A percentile compares a stretch with the other conserved stretches of the same genome.
These are phyloP conservation scores for Colletotrichum ledebouriae DNA, from an alignment of 2,329 filamentous ascomycete genomes.

Conservation along the genomic window DNA sequence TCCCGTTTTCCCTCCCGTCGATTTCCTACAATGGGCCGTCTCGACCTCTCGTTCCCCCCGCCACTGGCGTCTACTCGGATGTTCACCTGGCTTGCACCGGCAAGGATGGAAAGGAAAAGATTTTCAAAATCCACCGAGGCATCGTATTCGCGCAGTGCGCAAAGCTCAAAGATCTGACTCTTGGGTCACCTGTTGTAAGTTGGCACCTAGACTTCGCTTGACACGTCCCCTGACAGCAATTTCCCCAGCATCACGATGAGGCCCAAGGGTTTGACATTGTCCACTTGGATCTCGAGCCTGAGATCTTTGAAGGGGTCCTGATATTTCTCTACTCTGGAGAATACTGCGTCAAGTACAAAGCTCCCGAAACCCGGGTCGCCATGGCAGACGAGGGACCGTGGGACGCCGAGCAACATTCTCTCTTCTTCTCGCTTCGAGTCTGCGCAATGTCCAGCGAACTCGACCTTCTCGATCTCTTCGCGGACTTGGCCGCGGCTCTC, in stretches of 20 bases:
- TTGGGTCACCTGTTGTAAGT: slow-evolving; percentile 12
- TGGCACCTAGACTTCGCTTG: not conserved
- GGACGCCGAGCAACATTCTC: not conserved
- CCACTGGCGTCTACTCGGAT: not conserved
- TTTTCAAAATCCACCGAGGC: slow-evolving; percentile 7
- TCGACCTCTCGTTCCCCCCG: slow-evolving; percentile 9
- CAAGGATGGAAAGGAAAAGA: not conserved
- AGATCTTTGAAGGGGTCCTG: slow-evolving; percentile 2
- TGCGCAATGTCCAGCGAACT: slow-evolving; percentile 13
- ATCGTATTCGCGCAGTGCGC: slow-evolving; percentile 20
- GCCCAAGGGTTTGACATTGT: slow-evolving; percentile 1
- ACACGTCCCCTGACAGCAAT: not conserved
- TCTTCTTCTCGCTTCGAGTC: slow-evolving; percentile 20
- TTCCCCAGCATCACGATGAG: not conserved
- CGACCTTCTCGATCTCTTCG: not conserved
- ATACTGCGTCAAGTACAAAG: slow-evolving; percentile 9
- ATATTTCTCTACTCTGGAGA: slow-evolving; percentile 22
- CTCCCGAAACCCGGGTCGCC: not conserved
- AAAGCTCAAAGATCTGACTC: slow-evolving; percentile 2
- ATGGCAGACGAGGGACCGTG: not conserved
- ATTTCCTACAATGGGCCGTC: slow-evolving; percentile 5
- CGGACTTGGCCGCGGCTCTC: slow-evolving; percentile 2
- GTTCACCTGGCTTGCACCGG: not conserved
- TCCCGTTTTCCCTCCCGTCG: not conserved
- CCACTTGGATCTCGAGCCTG: not conserved